Evolutionary conservation across 495 filamentous ascomycete species (phyloP).

Genomic region (Echria macrotheca): DNA sequence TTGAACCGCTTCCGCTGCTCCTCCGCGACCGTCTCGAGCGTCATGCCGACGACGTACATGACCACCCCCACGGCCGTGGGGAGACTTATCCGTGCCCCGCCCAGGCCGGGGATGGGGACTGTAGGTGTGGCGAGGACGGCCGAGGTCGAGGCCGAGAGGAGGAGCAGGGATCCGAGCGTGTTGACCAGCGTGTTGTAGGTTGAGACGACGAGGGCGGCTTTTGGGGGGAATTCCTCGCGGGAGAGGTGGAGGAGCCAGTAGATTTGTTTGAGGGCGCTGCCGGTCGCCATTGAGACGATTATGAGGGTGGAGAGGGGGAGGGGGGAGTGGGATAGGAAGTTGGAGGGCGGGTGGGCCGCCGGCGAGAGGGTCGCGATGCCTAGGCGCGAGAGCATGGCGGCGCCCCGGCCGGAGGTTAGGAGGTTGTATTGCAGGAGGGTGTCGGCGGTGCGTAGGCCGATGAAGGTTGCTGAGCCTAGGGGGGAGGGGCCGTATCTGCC

Average conservation of each 20-base stretch:
- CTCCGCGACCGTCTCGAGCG: slow-evolving; percentile 46
- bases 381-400: slow-evolving; percentile 18
- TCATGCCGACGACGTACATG: slow-evolving; percentile 43
- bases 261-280: slow-evolving; percentile 47
- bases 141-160: slow-evolving; percentile 36
- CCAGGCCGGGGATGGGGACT: slow-evolving; percentile 6
- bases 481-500: slow-evolving; percentile 39
- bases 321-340: not conserved
- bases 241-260: slow-evolving; percentile 36
- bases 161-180: slow-evolving; percentile 40
- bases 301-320: slow-evolving; percentile 28
- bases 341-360: slow-evolving; percentile 9
- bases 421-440: slow-evolving; percentile 53
- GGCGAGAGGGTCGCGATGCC: slow-evolving; percentile 11
- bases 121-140: slow-evolving; percentile 21
- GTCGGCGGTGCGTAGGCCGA: slow-evolving; percentile 53
- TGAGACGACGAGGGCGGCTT: slow-evolving; percentile 29
- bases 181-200: slow-evolving; percentile 46
- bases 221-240: slow-evolving; percentile 39
- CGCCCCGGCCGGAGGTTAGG: slow-evolving; percentile 23
- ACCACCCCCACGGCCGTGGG: slow-evolving; percentile 37
- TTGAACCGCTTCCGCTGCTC: slow-evolving; percentile 52
- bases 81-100: slow-evolving; percentile 8
- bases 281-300: slow-evolving; percentile 46
- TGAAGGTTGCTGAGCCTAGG: slow-evolving; percentile 48